Conservation (phyloP, 2,329 filamentous ascomycete species). For the Botrytis hyacinthi region DNA sequence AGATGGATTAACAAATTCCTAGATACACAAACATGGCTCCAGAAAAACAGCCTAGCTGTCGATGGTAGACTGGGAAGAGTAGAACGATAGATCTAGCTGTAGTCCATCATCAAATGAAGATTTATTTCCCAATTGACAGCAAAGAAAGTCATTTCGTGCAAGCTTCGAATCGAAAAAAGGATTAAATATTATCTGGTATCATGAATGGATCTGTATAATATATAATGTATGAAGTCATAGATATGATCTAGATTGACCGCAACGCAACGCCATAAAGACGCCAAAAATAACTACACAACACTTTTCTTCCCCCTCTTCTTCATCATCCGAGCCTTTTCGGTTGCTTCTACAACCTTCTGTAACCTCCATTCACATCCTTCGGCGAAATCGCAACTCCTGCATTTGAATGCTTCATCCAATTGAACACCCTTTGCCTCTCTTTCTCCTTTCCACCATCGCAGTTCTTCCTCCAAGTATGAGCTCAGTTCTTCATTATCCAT, state of each 20-base stretch:
- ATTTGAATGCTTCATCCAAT: conserved; percentile 87
- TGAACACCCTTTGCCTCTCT: conserved; percentile 71
- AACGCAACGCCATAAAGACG: neutral
- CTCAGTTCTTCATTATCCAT: conserved; percentile 65
- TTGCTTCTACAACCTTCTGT: conserved; percentile 61
- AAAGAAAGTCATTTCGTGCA: neutral
- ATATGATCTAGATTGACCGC: neutral
- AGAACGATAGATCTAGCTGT: neutral
- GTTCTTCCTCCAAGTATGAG: conserved; percentile 63
- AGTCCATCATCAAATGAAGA: neutral
- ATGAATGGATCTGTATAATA: neutral
- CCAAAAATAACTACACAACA: neutral
- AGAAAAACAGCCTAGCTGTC: neutral
- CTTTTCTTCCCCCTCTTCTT: conserved; percentile 22
- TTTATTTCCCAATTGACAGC: neutral
- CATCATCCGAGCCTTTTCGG: conserved; percentile 29
- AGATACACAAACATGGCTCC: neutral
- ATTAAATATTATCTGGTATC: neutral
- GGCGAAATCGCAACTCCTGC: conserved; percentile 77
- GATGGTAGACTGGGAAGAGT: neutral
- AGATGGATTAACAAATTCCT: neutral
- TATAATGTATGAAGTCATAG: neutral
- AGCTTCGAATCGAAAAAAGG: neutral
- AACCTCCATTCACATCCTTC: conserved; percentile 76
- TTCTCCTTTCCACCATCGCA: conserved; percentile 87